Evolutionary conservation across 2,329 filamentous ascomycete species (phyloP).

Genomic region (Fusarium pininemorale): DNA sequence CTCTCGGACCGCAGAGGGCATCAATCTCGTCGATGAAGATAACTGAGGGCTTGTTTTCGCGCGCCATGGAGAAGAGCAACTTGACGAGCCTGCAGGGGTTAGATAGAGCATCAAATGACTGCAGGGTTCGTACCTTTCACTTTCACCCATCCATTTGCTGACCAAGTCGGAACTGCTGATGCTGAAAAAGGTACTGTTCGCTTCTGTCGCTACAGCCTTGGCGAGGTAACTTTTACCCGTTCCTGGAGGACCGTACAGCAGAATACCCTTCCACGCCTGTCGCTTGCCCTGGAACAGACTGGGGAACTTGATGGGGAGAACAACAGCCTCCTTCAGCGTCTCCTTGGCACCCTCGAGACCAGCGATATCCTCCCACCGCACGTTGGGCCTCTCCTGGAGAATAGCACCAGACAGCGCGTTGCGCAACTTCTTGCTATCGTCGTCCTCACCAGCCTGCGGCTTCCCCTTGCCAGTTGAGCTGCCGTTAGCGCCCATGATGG

Average conservation of each 20-base stretch:
- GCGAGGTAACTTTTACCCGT: conserved; percentile 98
- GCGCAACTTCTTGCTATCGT: conserved; percentile 94
- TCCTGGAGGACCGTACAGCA: conserved; percentile 94
- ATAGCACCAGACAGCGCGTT: conserved; percentile 92
- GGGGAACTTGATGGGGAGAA: conserved; percentile 97
- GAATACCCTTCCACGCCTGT: conserved; percentile 97
- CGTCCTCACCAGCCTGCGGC: conserved; percentile 72
- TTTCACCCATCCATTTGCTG: conserved; percentile 99
- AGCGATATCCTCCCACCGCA: conserved; percentile 98
- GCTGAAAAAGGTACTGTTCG: conserved; percentile 99
- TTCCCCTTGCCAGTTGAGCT: conserved; percentile 69
- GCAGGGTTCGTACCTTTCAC: conserved; percentile 75
- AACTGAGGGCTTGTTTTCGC: conserved; percentile 97
- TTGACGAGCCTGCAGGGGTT: conserved; percentile 79
- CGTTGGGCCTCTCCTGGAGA: conserved; percentile 92
- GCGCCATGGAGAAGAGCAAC: conserved; percentile 95
- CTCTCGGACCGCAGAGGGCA: conserved; percentile 90
- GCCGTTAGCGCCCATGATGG: conserved; percentile 74
- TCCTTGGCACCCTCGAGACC: conserved; percentile 95
- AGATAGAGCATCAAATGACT: conserved; percentile 22
- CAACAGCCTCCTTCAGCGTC: conserved; percentile 95
- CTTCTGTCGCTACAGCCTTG: conserved; percentile 97
- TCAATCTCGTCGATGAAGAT: conserved; percentile 99
- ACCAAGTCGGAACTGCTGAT: conserved; percentile 97
- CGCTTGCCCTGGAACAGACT: conserved; percentile 95